Evolutionary conservation across 768 basidiomycete genomes (phyloP), one percentile per base, ranked within the genome.

Genomic region (Mycena kentingensis): DNA sequence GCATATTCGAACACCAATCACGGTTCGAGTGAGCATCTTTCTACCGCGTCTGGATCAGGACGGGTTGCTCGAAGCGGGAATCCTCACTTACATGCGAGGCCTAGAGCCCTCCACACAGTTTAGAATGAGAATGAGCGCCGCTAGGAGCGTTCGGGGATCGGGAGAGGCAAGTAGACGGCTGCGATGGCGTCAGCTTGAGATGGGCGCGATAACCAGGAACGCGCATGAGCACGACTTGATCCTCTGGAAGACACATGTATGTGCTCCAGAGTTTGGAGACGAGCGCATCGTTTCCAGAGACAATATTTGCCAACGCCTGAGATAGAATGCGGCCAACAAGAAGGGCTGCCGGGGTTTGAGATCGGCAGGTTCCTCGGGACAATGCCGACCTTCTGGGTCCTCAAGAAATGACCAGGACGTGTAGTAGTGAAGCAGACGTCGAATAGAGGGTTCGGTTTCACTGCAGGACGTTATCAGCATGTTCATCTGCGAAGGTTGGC

Each of bases 291-390:
- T 93, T 90, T 7, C 79, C 77, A 2, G 94, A 92, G 27, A 95
- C 79, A 21, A 93, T 74, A 66, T 97, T 97, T 18, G 92, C 89
- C 25, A 96, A 75, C 3, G 88, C 73, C 66, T 97, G 93, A 2
- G 85, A 75, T 25, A 90, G 71, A 52, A 90, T 77, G 15, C 89
- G 78, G 7, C 87, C 83, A 18, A 80, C 73, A 0, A 77, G 70
- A 48, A 82, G 76, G 52, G 81, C 93, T 95, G 63, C 44, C 54
- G 58, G 43, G 15, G 31, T 46, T 38, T 58, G 43, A 45, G 25
- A 29, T 21, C 43, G 10, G 38, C 37, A 45, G 44, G 36, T 37
- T 8, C 19, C 29, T 34, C 36, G 18, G 31, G 42, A 37, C 26
- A 44, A 28, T 21, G 15, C 44, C 42, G 18, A 51, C 90, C 79